phyloP scores from a whole-genome alignment of 352 stramenopile genomes.

The Elongisporangium prolatum region DNA sequence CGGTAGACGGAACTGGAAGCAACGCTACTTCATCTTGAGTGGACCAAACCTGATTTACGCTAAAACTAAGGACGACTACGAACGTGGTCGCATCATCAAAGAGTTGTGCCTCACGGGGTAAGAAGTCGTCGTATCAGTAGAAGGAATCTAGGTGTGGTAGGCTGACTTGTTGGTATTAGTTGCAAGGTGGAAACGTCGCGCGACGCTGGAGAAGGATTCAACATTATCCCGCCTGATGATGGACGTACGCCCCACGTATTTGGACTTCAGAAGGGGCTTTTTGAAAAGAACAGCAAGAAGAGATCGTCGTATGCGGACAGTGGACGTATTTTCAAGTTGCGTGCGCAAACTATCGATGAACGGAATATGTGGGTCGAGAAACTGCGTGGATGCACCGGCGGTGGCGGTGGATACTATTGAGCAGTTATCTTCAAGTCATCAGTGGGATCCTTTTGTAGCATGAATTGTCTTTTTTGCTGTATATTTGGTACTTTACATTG shows the following conservation, averaged over 20 bases:
- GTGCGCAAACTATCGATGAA: slow-evolving; percentile 79
- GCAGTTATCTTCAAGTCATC: not conserved
- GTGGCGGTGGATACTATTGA: not conserved
- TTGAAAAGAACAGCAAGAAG: slow-evolving; percentile 81
- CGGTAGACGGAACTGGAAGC: slow-evolving; percentile 85
- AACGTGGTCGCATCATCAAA: slow-evolving; percentile 84
- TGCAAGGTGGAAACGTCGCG: slow-evolving; percentile 67
- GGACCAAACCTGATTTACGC: slow-evolving; percentile 71
- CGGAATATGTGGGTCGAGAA: slow-evolving; percentile 80
- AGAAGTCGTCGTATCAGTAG: slow-evolving; percentile 5
- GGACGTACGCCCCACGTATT: slow-evolving; percentile 65
- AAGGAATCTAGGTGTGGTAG: too few species aligned
- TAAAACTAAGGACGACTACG: slow-evolving; percentile 85
- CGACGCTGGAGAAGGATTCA: slow-evolving; percentile 78
- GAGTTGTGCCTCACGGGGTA: slow-evolving; percentile 76
- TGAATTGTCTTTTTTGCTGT: not conserved
- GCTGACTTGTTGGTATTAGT: too few species aligned
- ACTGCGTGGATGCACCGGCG: slow-evolving; percentile 27
- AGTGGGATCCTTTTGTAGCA: not conserved
- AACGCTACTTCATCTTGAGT: slow-evolving; percentile 84
- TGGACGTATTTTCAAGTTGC: slow-evolving; percentile 77
- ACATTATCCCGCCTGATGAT: slow-evolving; percentile 58
- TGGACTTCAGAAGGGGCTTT: slow-evolving; percentile 66
- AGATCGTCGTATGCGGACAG: slow-evolving; percentile 63
- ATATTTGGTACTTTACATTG: not conserved